Base-by-base conservation (phyloP, 768 basidiomycete species). In the Mycena kentingensis region DNA sequence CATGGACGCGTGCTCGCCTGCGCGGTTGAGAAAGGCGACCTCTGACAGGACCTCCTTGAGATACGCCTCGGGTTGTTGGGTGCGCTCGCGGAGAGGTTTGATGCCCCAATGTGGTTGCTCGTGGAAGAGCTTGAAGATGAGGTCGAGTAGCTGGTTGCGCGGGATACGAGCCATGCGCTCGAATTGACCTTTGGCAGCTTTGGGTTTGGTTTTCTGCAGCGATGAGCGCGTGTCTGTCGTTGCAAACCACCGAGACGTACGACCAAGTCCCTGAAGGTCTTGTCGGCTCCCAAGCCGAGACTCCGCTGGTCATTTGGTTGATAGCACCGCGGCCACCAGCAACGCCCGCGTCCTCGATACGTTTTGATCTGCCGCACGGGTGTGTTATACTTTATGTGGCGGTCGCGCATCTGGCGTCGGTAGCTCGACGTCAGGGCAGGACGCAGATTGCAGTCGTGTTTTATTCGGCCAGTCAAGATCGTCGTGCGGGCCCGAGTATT, bases 151-250 rank as follows among this genome's bases (percentile, higher is more conserved):
- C 64, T 95, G 88, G 71, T 93, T 88, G 49, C 87, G 79, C 5
- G 92, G 91, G 71, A 97, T 85, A 66, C 94, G 90, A n/a, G 89
- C 87, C 82, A 90, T 88, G 60, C 90, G 88, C 69, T 94, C 91
- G 72, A 88, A 88, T 13, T 80, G 73, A 25, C 87, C 87, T 60
- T 90, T 89, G 16, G 76, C 67, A 2, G 74, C 77, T 66, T 87
- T 90, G 32, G 73, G 79, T 70, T 86, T 90, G 15, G 82, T 75
- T 78, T 81, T 82, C 87, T 86, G 57, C 12, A 53, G 56, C 35
- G 21, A 36, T 7, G 34, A 43, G 42, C 53, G 15, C 66, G 54
- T 55, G 19, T 27, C 34, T 11, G 7, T 54, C 52, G 43, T 11
- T 44, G 32, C 55, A 49, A 42, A 46, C 51, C 43, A 44, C 29